Evolutionary conservation across 78 protist genomes (phyloP).

Genomic region (Bodo saltans): DNA sequence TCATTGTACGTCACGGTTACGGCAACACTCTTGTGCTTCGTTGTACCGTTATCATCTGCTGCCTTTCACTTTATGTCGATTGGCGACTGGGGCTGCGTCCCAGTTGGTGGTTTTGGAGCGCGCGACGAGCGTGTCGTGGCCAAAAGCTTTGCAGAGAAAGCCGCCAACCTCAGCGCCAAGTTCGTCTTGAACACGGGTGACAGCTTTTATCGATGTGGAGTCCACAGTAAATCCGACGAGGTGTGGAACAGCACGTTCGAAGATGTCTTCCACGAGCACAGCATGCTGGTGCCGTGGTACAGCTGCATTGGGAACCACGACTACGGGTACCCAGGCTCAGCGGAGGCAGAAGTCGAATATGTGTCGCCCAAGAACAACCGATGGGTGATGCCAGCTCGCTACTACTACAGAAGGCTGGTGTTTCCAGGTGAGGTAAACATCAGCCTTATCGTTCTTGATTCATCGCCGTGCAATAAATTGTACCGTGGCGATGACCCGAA

Average conservation of each 20-base stretch:
- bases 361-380: no score
- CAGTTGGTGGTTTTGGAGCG: no score
- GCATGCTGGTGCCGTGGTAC: slow-evolving; percentile 3
- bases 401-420: background rate
- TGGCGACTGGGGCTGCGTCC: no score
- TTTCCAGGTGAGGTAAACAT: background rate
- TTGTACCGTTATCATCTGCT: no score
- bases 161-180: background rate
- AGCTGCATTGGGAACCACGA: slow-evolving; percentile 27
- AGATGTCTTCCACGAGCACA: background rate
- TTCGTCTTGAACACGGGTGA: slow-evolving; percentile 9
- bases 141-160: no score
- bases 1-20: no score
- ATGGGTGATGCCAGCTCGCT: background rate
- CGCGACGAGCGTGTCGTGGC: no score
- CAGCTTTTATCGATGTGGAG: slow-evolving; percentile 20
- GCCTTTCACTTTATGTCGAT: no score
- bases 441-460: background rate
- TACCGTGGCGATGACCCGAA: slow-evolving; percentile 5
- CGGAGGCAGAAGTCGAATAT: no score
- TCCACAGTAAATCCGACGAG: background rate
- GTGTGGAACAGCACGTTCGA: slow-evolving; percentile 7
- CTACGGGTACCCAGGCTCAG: no score
- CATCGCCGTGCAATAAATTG: background rate
- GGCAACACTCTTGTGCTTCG: no score